A percentile compares a stretch with the other conserved stretches of the same genome.
These are phyloP conservation scores for Kwoniella shandongensis DNA, from an alignment of 768 basidiomycete genomes.

Conservation along the genomic window DNA sequence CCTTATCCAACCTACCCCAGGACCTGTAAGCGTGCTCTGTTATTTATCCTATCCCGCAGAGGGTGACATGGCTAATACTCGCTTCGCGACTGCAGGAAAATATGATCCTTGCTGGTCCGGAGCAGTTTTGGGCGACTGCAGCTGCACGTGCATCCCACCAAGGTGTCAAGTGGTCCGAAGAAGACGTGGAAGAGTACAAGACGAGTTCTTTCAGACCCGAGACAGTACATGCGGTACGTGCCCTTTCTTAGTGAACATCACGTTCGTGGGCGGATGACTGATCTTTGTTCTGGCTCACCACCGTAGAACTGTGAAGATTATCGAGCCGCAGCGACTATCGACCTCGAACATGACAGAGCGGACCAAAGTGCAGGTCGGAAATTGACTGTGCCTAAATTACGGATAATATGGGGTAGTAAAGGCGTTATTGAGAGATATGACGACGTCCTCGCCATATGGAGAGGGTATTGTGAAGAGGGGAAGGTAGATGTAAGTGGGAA, in stretches of 20 bases:
- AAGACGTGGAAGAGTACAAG: slow-evolving; percentile 32
- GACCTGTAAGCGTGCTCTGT: slow-evolving; percentile 24
- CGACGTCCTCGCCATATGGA: slow-evolving; percentile 28
- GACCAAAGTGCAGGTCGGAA: slow-evolving; percentile 26
- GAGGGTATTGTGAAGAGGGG: slow-evolving; percentile 19
- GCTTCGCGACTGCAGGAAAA: slow-evolving; percentile 24
- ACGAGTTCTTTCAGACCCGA: slow-evolving; percentile 19
- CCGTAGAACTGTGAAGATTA: slow-evolving; percentile 50
- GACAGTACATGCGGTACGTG: slow-evolving; percentile 34
- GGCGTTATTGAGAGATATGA: slow-evolving; percentile 31
- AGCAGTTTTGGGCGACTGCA: slow-evolving; percentile 29
- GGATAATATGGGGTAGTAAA: slow-evolving; percentile 38
- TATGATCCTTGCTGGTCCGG: slow-evolving; percentile 30
- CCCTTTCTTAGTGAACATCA: neutral
- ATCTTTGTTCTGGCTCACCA: neutral
- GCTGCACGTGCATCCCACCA: slow-evolving; percentile 14
- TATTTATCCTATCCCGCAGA: too few species aligned
- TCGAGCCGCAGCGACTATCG: slow-evolving; percentile 49
- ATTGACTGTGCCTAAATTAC: slow-evolving; percentile 22
- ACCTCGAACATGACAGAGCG: slow-evolving; percentile 44
- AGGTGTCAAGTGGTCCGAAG: slow-evolving; percentile 28
- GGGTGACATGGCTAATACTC: too few species aligned
- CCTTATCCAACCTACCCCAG: slow-evolving; percentile 35
- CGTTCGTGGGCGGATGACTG: neutral
- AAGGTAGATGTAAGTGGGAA: slow-evolving; percentile 21